A percentile compares a stretch with the other conserved stretches of the same genome.
Evolutionary conservation across 139 green algal genomes (phyloP).

Genomic region (Pseudopediastrum boryanum): DNA sequence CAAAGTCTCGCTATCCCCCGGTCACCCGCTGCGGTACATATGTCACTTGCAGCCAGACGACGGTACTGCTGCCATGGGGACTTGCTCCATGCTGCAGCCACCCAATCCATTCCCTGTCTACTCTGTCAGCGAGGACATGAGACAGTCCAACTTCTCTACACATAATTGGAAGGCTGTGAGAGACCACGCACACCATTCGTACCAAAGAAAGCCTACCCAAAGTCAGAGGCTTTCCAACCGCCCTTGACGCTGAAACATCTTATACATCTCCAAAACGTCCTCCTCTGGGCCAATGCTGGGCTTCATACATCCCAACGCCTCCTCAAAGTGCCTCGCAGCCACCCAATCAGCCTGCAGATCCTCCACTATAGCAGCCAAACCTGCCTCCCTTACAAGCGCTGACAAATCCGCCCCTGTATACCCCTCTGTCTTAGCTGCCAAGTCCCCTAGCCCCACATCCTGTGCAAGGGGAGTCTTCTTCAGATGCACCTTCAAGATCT

Average conservation of each 20-base stretch:
- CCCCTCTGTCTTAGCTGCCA: slow-evolving; percentile 51
- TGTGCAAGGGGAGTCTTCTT: slow-evolving; percentile 59
- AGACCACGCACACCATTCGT: no score
- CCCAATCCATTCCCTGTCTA: no score
- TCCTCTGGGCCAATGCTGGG: slow-evolving; percentile 58
- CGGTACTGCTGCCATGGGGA: no score
- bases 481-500: slow-evolving; percentile 74
- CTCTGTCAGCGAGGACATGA: no score
- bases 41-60: no score
- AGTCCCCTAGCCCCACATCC: slow-evolving; percentile 60
- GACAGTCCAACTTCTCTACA: no score
- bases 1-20: no score
- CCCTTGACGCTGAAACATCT: slow-evolving; percentile 29
- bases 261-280: slow-evolving; percentile 35
- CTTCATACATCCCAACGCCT: slow-evolving; percentile 42
- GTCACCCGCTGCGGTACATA: no score
- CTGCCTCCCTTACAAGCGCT: slow-evolving; percentile 65
- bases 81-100: no score
- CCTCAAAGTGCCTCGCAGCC: slow-evolving; percentile 47
- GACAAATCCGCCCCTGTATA: slow-evolving; percentile 74
- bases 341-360: slow-evolving; percentile 56
- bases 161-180: no score
- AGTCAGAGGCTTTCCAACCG: no score
- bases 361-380: slow-evolving; percentile 67
- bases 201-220: no score